phyloP scores from a whole-genome alignment of 2,329 filamentous ascomycete species.

The Leptosphaerulina australis region DNA sequence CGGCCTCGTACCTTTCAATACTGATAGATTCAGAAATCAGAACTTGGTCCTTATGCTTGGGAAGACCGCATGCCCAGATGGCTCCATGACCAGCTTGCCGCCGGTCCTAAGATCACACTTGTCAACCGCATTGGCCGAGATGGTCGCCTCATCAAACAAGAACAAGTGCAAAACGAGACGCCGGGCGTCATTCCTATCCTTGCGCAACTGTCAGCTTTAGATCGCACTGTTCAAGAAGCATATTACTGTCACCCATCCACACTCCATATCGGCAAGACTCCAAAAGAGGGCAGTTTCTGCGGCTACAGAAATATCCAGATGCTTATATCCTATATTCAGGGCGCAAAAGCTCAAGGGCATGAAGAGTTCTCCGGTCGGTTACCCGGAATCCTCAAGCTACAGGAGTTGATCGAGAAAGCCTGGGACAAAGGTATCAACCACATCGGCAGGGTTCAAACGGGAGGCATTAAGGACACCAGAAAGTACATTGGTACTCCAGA shows the following conservation, averaged over 20 bases:
- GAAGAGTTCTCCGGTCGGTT: slow-evolving; percentile 65
- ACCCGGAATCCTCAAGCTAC: slow-evolving; percentile 80
- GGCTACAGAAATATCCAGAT: slow-evolving; percentile 96
- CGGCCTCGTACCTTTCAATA: not conserved
- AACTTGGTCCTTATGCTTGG: slow-evolving; percentile 56
- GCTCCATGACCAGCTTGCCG: slow-evolving; percentile 50
- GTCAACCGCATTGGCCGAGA: slow-evolving; percentile 52
- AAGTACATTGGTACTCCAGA: slow-evolving; percentile 97
- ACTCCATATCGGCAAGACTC: slow-evolving; percentile 76
- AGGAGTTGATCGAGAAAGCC: slow-evolving; percentile 83
- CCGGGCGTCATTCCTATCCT: slow-evolving; percentile 54
- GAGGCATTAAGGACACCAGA: slow-evolving; percentile 82
- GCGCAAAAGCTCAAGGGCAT: slow-evolving; percentile 61
- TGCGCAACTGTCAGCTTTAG: slow-evolving; percentile 61
- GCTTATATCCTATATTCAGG: slow-evolving; percentile 78
- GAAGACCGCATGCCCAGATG: slow-evolving; percentile 54
- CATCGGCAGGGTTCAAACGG: slow-evolving; percentile 77
- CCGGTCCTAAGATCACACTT: slow-evolving; percentile 48
- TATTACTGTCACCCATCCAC: slow-evolving; percentile 80
- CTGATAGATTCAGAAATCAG: slow-evolving; percentile 46
- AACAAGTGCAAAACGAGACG: slow-evolving; percentile 54
- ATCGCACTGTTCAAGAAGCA: slow-evolving; percentile 67
- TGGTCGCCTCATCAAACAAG: slow-evolving; percentile 51
- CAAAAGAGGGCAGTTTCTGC: slow-evolving; percentile 90
- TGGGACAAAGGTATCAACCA: slow-evolving; percentile 87